Evolutionary conservation across 2,329 filamentous ascomycete genomes (phyloP), one percentile per base, ranked within the genome.

Genomic region (Nemania sp.): DNA sequence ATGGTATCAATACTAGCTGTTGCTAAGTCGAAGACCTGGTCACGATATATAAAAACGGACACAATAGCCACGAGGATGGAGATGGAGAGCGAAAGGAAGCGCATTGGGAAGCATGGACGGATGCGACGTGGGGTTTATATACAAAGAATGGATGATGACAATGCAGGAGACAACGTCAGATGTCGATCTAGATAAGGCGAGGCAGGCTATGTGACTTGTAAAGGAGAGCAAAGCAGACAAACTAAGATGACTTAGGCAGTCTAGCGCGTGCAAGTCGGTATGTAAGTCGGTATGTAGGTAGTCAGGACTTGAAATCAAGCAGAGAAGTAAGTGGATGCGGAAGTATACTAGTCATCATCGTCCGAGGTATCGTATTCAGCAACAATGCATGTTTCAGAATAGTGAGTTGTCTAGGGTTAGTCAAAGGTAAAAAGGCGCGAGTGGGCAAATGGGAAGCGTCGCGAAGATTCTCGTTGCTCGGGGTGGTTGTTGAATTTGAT

Each of bases 11-110:
- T 38, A 47, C 72, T 71, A 38, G 73, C 62, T 59, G 68, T 69
- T 49, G 74, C 70, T 57, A 77, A 63, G 24, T 74, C 73, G 70
- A 74, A 8, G 26, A 81, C 71, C 55, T 76, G 75, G 58, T 79
- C 75, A 64, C 74, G 72, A 51, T 77, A 80, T 41, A 79, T 59
- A 56, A 79, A 15, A 24, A 80, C 70, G 5, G 82, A 82, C 60
- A 77, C 67, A 69, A 82, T 70, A 66, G 79, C 81, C 67, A 82
- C 73, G 63, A 82, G 66, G 70, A 81, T 74, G 64, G 81, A 80
- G 60, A 82, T 74, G 56, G 75, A 70, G 68, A 81, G 72, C 69
- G 79, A 78, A 64, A 82, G 61, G 69, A 75, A 70, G 78, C 77
- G 81, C 82, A 83, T 83, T 70, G 67, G 68, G 70, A 64, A 52